These are phyloP conservation scores for Hypomontagnella submonticulosa DNA, from an alignment of 495 filamentous ascomycete genomes.

Conservation along the genomic window DNA sequence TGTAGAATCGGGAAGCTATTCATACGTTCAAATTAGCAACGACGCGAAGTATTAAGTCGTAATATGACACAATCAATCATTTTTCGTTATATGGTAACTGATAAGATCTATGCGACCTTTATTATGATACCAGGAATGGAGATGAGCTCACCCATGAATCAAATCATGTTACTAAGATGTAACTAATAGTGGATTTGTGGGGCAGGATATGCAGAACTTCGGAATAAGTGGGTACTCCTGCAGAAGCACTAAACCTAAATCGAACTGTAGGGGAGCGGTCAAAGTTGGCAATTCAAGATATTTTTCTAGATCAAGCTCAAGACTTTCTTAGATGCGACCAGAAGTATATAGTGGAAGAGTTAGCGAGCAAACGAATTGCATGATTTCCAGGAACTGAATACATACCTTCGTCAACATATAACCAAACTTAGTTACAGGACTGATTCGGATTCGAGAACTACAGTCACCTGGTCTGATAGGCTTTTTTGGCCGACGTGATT, in stretches of 20 bases:
- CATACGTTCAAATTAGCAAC: background rate
- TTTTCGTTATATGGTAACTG: too few relatives aligned
- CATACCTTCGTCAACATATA: background rate
- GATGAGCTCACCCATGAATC: too few relatives aligned
- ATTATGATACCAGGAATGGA: too few relatives aligned
- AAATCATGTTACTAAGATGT: too few relatives aligned
- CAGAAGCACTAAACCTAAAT: constrained; percentile 25
- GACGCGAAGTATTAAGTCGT: background rate
- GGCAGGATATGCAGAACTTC: constrained; percentile 5
- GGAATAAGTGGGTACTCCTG: constrained; percentile 8
- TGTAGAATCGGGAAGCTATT: constrained; percentile 24
- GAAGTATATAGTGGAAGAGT: background rate
- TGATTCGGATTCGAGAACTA: background rate
- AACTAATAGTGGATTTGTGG: background rate
- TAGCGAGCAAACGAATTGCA: background rate
- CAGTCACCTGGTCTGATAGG: background rate
- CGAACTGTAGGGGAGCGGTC: constrained; percentile 36
- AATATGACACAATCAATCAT: background rate
- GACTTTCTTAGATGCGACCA: constrained; percentile 8
- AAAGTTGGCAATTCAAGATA: constrained; percentile 42
- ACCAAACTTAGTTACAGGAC: background rate
- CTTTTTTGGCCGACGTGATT: background rate
- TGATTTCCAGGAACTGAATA: background rate
- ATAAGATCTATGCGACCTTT: too few relatives aligned
- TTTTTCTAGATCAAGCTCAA: constrained; percentile 31